These are phyloP conservation scores for Polytrichum commune DNA, from an alignment of 225 moss, liverwort and hornwort genomes.

Conservation along the genomic window DNA sequence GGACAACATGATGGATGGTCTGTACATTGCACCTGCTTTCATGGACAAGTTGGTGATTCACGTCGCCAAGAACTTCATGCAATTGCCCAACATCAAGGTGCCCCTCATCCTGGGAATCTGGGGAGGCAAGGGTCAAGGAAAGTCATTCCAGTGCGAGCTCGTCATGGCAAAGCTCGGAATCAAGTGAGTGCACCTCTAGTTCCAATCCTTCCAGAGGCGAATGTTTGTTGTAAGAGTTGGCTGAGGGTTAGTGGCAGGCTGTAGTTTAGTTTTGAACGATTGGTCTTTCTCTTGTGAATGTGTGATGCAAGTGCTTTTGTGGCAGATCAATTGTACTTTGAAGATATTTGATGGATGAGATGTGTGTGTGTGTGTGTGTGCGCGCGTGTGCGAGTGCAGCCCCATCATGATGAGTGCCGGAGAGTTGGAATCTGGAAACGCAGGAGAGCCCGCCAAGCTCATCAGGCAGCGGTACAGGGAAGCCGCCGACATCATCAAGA, in stretches of 20 bases:
- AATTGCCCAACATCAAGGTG: slow-evolving; percentile 82
- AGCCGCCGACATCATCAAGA: slow-evolving; percentile 89
- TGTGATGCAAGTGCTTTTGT: too few species aligned
- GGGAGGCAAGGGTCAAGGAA: slow-evolving; percentile 99
- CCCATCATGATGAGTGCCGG: slow-evolving; percentile 98
- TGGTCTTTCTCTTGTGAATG: too few species aligned
- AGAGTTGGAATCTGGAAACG: slow-evolving; percentile 98
- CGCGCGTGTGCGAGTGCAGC: slow-evolving; percentile 11
- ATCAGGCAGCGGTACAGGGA: slow-evolving; percentile 96
- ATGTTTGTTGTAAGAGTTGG: too few species aligned
- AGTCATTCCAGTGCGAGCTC: slow-evolving; percentile 93
- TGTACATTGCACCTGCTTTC: slow-evolving; percentile 92
- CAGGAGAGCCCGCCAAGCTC: slow-evolving; percentile 94
- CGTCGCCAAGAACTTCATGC: slow-evolving; percentile 90
- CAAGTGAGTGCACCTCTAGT: slow-evolving; percentile 29
- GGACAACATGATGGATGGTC: slow-evolving; percentile 83
- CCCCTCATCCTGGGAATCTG: slow-evolving; percentile 94
- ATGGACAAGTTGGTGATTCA: slow-evolving; percentile 93
- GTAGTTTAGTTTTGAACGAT: too few species aligned
- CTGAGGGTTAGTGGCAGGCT: too few species aligned
- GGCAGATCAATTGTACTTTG: too few species aligned
- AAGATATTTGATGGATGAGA: too few species aligned
- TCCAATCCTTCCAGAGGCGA: too few species aligned
- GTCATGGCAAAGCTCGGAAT: slow-evolving; percentile 89
- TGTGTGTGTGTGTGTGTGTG: not conserved